Percentiles rank a stretch among this genome's conserved stretches.
phyloP scores from a whole-genome alignment of 2,329 filamentous ascomycete genomes.

The Aotearoamyces nothofagi region DNA sequence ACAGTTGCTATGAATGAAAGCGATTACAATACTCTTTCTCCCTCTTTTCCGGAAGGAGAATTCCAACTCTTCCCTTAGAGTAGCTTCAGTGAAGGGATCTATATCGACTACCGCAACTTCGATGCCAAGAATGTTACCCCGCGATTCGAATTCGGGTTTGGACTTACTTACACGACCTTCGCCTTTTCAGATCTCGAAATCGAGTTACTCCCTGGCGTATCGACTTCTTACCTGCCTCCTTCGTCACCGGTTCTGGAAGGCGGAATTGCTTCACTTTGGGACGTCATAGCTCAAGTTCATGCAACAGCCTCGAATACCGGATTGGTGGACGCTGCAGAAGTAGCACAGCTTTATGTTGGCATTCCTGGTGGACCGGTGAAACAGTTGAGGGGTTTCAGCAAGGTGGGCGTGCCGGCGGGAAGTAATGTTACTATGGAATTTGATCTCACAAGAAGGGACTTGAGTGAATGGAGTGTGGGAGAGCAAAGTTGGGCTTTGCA shows the following conservation, averaged over 20 bases:
- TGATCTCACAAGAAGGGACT: conserved; percentile 40
- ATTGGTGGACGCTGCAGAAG: conserved; percentile 15
- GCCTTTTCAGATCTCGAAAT: conserved; percentile 26
- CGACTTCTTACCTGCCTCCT: conserved; percentile 25
- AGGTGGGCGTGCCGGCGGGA: conserved; percentile 32
- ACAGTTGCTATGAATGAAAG: conserved; percentile 42
- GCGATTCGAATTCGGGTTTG: conserved; percentile 27
- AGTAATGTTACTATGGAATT: conserved; percentile 30
- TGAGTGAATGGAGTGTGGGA: conserved; percentile 48
- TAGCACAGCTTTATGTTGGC: conserved; percentile 18
- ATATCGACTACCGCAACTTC: conserved; percentile 38
- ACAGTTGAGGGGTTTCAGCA: conserved; percentile 49
- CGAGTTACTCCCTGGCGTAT: conserved; percentile 23
- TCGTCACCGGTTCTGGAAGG: conserved; percentile 32
- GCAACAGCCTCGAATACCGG: conserved; percentile 38
- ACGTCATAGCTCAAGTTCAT: conserved; percentile 31
- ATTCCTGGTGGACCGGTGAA: conserved; percentile 31
- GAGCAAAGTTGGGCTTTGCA: conserved; percentile 40
- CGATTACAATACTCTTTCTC: conserved; percentile 37
- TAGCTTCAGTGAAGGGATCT: conserved; percentile 31
- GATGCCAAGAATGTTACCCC: conserved; percentile 23
- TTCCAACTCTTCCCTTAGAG: conserved; percentile 22
- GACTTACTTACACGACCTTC: conserved; percentile 40
- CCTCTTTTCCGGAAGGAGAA: conserved; percentile 5
- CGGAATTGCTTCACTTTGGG: conserved; percentile 38